A percentile compares a stretch with the other conserved stretches of the same genome.
Conservation (phyloP, 352 stramenopile genomes). For the Pythium aphanidermatum region DNA sequence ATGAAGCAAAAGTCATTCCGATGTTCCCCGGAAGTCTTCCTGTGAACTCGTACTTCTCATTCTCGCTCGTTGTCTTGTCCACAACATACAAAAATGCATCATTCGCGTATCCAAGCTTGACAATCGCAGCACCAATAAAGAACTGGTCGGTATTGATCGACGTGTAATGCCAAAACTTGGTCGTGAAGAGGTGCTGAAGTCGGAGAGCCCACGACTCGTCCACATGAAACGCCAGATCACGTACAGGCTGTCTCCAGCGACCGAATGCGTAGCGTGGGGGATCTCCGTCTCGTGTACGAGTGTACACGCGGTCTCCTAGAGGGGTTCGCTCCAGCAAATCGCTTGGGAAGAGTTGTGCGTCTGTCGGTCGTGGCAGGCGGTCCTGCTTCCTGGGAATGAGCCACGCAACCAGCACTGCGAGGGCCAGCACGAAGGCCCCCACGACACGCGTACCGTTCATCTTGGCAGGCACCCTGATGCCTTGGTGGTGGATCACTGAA, state of each 20-base stretch:
- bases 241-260: slow-evolving; percentile 20
- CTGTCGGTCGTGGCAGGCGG: slow-evolving; percentile 13
- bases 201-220: slow-evolving; percentile 15
- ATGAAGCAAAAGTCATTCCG: slow-evolving; percentile 27
- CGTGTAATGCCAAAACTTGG: slow-evolving; percentile 42
- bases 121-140: slow-evolving; percentile 35
- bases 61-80: slow-evolving; percentile 23
- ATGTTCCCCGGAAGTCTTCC: slow-evolving; percentile 21
- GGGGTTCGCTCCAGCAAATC: slow-evolving; percentile 9
- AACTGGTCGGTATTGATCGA: slow-evolving; percentile 29
- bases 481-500: not conserved
- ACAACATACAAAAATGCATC: slow-evolving; percentile 42
- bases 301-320: slow-evolving; percentile 18
- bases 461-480: not conserved
- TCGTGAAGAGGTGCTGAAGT: slow-evolving; percentile 15
- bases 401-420: slow-evolving; percentile 19
- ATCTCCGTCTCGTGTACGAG: not conserved
- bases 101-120: slow-evolving; percentile 37
- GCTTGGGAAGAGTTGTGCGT: slow-evolving; percentile 22
- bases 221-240: slow-evolving; percentile 24
- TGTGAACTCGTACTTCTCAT: slow-evolving; percentile 38
- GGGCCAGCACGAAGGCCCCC: slow-evolving; percentile 5
- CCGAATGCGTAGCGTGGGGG: slow-evolving; percentile 25
- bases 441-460: not conserved
- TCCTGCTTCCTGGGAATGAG: slow-evolving; percentile 25